These are phyloP conservation scores for Mucor velutinosus DNA, from an alignment of 371 early-diverging fungal genomes.

Conservation along the genomic window DNA sequence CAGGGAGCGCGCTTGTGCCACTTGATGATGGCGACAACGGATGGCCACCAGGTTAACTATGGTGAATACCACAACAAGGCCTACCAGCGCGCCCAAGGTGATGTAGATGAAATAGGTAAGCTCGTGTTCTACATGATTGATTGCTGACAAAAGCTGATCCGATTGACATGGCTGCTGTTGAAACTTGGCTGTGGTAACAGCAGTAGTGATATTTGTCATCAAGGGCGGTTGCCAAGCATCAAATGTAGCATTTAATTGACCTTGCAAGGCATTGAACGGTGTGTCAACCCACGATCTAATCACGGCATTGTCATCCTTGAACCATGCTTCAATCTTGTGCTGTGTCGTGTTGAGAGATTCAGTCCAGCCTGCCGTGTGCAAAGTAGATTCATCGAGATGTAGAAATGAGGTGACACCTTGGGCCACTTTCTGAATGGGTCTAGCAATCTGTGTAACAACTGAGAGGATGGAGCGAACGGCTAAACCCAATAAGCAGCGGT, in stretches of 20 bases:
- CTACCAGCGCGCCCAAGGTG: background rate
- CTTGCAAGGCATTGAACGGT: constrained; percentile 30
- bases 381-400: background rate
- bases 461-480: constrained; percentile 31
- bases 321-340: constrained; percentile 30
- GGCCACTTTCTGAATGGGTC: constrained; percentile 32
- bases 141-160: background rate
- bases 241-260: constrained; percentile 22
- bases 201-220: background rate
- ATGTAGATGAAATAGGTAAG: background rate
- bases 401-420: constrained; percentile 23
- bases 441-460: constrained; percentile 21
- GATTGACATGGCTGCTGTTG: constrained; percentile 5
- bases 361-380: constrained; percentile 22
- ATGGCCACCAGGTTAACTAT: background rate
- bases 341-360: constrained; percentile 21
- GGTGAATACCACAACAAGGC: background rate
- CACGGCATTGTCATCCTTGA: constrained; percentile 15
- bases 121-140: background rate
- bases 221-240: constrained; percentile 10
- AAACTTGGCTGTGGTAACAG: background rate
- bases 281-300: constrained; percentile 14
- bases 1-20: constrained; percentile 5
- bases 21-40: constrained; percentile 3
- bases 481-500: constrained; percentile 39